Evolutionary conservation across 2,329 filamentous ascomycete species (phyloP).

Genomic region (Fusarium decemcellulare): DNA sequence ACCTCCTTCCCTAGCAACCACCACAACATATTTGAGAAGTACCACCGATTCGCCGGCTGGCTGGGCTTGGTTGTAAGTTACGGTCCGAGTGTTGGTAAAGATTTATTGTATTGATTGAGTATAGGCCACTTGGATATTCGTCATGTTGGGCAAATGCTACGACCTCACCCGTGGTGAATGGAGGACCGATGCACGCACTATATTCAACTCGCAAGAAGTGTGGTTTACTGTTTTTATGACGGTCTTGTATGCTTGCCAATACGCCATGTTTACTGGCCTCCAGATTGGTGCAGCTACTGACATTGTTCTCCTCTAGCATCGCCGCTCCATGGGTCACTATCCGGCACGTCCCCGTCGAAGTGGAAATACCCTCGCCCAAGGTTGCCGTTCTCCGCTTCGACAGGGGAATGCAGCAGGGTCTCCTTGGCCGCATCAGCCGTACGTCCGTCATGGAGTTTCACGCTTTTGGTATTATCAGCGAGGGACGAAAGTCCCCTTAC

Average conservation of each 20-base stretch:
- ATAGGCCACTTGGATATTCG: slow-evolving; percentile 5
- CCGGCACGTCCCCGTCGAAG: neutral
- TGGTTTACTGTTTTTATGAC: slow-evolving; percentile 16
- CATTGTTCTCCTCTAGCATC: neutral
- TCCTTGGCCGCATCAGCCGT: neutral
- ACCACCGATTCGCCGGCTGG: neutral
- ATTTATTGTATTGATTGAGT: neutral
- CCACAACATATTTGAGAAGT: slow-evolving; percentile 5
- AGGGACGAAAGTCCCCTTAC: neutral
- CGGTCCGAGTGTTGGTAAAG: rapidly evolving
- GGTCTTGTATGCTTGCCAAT: neutral
- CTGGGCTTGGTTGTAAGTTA: neutral
- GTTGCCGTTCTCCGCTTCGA: neutral
- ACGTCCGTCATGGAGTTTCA: slow-evolving; percentile 14
- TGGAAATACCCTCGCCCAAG: slow-evolving; percentile 10
- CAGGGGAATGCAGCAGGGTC: slow-evolving; percentile 10
- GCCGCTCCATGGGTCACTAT: slow-evolving; percentile 1
- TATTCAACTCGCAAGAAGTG: neutral
- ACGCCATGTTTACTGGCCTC: neutral
- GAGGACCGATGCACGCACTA: neutral
- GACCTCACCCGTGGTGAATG: neutral
- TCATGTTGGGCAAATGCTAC: neutral
- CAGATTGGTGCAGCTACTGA: neutral
- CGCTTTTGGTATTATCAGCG: slow-evolving; percentile 12
- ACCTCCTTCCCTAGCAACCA: neutral